These are phyloP conservation scores for Podila horticola DNA, from an alignment of 192 early-diverging fungal species.

Conservation along the genomic window DNA sequence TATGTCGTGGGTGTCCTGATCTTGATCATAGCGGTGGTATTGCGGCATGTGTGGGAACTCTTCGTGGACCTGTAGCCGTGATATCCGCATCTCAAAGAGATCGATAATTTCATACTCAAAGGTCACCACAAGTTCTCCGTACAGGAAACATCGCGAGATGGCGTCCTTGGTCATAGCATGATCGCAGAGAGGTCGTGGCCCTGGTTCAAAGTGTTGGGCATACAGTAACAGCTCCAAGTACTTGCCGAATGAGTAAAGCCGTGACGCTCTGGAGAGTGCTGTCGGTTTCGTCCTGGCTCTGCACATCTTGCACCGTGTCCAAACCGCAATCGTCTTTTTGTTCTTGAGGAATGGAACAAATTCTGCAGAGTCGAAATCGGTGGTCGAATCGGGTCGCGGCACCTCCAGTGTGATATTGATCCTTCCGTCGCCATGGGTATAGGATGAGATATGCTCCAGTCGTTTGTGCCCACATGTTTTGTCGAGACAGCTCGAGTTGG, in stretches of 20 bases:
- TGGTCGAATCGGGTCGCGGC: slow-evolving; percentile 18
- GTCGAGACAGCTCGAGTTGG: slow-evolving; percentile 53
- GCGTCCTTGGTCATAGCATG: slow-evolving; percentile 51
- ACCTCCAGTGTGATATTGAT: slow-evolving; percentile 60
- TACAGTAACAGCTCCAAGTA: slow-evolving; percentile 91
- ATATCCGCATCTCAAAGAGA: slow-evolving; percentile 73
- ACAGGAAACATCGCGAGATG: slow-evolving; percentile 79
- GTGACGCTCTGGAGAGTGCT: slow-evolving; percentile 76
- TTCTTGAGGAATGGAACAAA: slow-evolving; percentile 63
- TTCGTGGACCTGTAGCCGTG: slow-evolving; percentile 64
- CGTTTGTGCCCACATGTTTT: slow-evolving; percentile 57
- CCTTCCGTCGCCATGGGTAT: slow-evolving; percentile 61
- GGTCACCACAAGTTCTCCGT: slow-evolving; percentile 74
- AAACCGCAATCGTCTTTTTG: slow-evolving; percentile 79
- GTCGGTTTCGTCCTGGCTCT: slow-evolving; percentile 65
- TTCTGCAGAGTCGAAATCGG: slow-evolving; percentile 15
- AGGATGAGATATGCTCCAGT: slow-evolving; percentile 63
- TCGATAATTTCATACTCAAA: slow-evolving; percentile 75
- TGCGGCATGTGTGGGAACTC: slow-evolving; percentile 28
- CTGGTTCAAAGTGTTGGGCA: slow-evolving; percentile 60
- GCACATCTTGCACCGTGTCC: slow-evolving; percentile 86
- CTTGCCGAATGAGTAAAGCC: slow-evolving; percentile 93
- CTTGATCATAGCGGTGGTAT: slow-evolving; percentile 40
- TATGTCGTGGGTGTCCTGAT: slow-evolving; percentile 54
- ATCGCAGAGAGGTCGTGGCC: slow-evolving; percentile 65